Base-by-base conservation (phyloP, 2,329 filamentous ascomycete genomes). In the Cladorrhinum sp. region DNA sequence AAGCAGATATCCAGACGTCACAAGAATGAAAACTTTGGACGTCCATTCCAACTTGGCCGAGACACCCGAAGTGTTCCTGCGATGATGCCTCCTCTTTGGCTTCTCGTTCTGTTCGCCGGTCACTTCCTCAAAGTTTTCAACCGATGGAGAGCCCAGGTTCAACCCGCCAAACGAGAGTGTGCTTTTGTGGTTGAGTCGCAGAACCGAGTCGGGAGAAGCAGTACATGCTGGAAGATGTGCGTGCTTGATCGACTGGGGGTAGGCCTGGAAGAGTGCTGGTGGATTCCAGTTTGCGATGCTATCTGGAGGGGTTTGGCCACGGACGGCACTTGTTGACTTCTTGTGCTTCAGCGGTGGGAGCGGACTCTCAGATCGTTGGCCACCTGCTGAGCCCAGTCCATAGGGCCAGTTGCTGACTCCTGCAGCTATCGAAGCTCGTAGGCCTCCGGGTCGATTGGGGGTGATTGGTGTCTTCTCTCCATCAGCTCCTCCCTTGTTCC, bases 261-360 rank as follows among this genome's bases (percentile, higher is more conserved):
- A 96, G 12, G 91, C 92, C 72, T 96, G 90, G 73, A 93, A 96
- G 12, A 97, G 77, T 1, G 92, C 90, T 6, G 91, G 90, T 16
- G 87, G 83, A 59, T 85, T 82, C 87, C 87, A 91, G 12, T 75
- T 73, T 3, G 76, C 73, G 23, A 79, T 64, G 2, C 48, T 61
- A 12, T 64, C 64, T 7, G 64, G 55, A 4, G 60, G 28, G 6
- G 69, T 62, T 14, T 65, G 67, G 8, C 57, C 62, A 33, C 64
- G 67, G 5, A 69, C 64, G 10, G 61, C 36, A 26, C 67, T 68
- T n/a, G 66, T 58, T 1, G 68, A 66, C 39, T 70, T 71, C 57
- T 67, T 69, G 60, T 71, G 67, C 39, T 69, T 71, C 56, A 68
- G 56, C 16, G 66, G 69, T 8, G 71, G 59, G 33, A 75, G 69